Evolutionary conservation across 257 asterid genomes (phyloP).

Genomic region (Dorcoceras hygrometricum): DNA sequence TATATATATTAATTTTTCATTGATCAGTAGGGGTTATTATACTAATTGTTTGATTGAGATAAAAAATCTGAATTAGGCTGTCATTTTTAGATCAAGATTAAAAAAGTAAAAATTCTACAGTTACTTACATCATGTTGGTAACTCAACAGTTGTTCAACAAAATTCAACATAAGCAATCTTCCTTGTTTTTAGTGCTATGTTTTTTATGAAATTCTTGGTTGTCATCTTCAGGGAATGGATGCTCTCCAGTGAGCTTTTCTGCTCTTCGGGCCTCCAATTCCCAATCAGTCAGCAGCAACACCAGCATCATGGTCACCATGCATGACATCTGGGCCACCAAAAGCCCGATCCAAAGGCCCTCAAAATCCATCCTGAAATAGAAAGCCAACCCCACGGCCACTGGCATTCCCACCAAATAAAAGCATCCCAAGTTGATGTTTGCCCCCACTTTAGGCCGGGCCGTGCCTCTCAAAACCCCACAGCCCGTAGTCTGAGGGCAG

Average conservation of each 20-base stretch:
- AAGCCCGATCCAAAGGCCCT: constrained; percentile 33
- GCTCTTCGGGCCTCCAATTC: constrained; percentile 30
- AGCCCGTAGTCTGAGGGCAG: constrained; percentile 31
- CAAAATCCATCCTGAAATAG: constrained; percentile 26
- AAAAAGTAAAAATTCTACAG: background rate
- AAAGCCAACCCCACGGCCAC: constrained; percentile 28
- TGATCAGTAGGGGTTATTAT: too few species aligned
- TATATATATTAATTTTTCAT: too few species aligned
- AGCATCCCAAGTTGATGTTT: constrained; percentile 31
- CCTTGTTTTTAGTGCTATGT: background rate
- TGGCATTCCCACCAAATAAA: constrained; percentile 35
- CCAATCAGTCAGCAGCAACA: constrained; percentile 34
- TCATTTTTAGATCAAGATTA: too few species aligned
- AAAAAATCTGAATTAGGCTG: background rate
- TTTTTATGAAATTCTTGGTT: too few species aligned
- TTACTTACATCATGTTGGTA: background rate
- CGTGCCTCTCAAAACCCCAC: constrained; percentile 33
- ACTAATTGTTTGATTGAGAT: too few species aligned
- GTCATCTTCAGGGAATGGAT: too few species aligned
- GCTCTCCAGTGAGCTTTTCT: constrained; percentile 15
- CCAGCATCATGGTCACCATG: constrained; percentile 29
- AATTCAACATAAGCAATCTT: background rate
- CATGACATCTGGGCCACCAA: constrained; percentile 29
- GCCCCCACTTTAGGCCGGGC: constrained; percentile 35
- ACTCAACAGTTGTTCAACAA: background rate